These are phyloP conservation scores for Claviceps digitariae DNA, from an alignment of 2,329 filamentous ascomycete genomes.

Conservation along the genomic window DNA sequence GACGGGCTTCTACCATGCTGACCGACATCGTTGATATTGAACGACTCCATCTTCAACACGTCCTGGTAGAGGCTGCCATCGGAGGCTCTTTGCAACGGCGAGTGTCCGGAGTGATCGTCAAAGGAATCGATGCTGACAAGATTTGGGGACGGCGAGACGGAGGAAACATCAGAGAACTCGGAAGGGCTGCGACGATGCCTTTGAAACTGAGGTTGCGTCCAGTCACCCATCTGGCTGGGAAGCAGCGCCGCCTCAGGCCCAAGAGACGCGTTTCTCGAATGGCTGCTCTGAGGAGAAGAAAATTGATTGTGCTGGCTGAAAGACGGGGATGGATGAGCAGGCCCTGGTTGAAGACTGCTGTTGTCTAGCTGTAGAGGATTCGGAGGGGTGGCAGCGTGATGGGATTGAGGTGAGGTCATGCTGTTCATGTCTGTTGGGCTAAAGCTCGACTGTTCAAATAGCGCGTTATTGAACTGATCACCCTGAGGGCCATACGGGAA, in stretches of 20 bases:
- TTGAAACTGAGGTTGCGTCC: slow-evolving; percentile 52
- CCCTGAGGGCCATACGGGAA: slow-evolving; percentile 42
- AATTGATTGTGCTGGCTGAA: slow-evolving; percentile 45
- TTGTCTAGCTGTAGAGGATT: slow-evolving; percentile 40
- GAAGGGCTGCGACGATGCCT: slow-evolving; percentile 75
- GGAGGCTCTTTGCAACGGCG: slow-evolving; percentile 64
- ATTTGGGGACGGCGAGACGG: slow-evolving; percentile 72
- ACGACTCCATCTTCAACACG: slow-evolving; percentile 62
- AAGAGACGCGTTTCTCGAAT: slow-evolving; percentile 43
- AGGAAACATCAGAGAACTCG: slow-evolving; percentile 87
- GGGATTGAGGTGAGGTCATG: slow-evolving; percentile 42
- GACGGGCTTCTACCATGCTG: slow-evolving; percentile 70
- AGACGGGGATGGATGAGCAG: slow-evolving; percentile 42
- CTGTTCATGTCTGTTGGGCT: slow-evolving; percentile 33
- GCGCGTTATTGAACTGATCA: slow-evolving; percentile 47
- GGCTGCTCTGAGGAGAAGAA: slow-evolving; percentile 32
- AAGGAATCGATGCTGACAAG: slow-evolving; percentile 66
- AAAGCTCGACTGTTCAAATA: slow-evolving; percentile 39
- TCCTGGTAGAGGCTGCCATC: slow-evolving; percentile 65
- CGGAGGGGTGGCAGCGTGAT: slow-evolving; percentile 43
- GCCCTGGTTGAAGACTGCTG: slow-evolving; percentile 29
- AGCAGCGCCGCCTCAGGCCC: slow-evolving; percentile 44
- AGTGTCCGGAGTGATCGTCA: slow-evolving; percentile 58
- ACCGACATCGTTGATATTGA: slow-evolving; percentile 66
- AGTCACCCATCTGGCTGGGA: slow-evolving; percentile 37